These are phyloP conservation scores for Diplogelasinospora grovesii DNA, from an alignment of 495 filamentous ascomycete species.

Conservation along the genomic window DNA sequence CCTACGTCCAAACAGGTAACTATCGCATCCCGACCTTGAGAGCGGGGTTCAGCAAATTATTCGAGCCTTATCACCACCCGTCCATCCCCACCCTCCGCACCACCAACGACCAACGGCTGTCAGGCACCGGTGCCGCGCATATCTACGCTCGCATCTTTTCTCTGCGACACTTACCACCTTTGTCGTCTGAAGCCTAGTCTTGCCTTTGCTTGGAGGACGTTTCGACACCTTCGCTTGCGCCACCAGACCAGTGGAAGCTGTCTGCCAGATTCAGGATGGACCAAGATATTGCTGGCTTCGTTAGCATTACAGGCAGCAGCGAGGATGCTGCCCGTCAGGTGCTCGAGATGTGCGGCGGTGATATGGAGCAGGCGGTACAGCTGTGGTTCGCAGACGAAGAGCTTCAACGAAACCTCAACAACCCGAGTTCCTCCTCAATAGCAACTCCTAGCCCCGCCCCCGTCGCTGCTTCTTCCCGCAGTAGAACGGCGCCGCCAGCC, in stretches of 20 bases:
- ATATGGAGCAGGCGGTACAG: slow-evolving; percentile 77
- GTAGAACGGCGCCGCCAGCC: no score
- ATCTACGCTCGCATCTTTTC: no score
- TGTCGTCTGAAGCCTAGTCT: no score
- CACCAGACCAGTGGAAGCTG: no score
- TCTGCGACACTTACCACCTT: not conserved
- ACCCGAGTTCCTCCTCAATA: slow-evolving; percentile 33
- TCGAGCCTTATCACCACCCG: slow-evolving; percentile 2
- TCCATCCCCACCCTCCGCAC: not conserved
- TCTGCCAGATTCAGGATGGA: no score
- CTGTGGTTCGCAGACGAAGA: slow-evolving; percentile 82
- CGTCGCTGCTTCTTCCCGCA: slow-evolving; percentile 5
- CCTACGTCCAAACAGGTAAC: no score
- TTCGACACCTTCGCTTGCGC: no score
- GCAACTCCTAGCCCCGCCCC: no score
- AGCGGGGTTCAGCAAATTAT: not conserved
- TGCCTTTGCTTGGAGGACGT: no score
- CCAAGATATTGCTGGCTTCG: slow-evolving; percentile 50
- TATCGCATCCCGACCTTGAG: not conserved
- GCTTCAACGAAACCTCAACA: slow-evolving; percentile 43
- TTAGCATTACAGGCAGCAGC: slow-evolving; percentile 57
- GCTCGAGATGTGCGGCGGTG: slow-evolving; percentile 71
- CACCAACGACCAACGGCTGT: not conserved
- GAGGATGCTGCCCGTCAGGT: slow-evolving; percentile 67
- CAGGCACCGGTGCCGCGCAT: no score